Evolutionary conservation across 441 rosid genomes (phyloP).

Genomic region (Adansonia gregorii): DNA sequence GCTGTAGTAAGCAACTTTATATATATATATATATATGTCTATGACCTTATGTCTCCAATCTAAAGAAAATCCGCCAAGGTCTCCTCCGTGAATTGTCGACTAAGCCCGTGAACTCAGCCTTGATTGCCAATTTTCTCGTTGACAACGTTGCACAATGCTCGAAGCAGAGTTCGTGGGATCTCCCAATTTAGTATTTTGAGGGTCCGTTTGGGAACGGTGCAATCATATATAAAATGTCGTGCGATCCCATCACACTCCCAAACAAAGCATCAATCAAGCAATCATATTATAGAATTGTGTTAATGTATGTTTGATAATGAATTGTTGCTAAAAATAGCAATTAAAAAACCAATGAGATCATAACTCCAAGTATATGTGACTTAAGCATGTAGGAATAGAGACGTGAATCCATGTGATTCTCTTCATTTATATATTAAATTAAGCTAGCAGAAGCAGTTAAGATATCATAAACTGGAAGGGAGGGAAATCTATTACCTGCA

Average conservation of each 20-base stretch:
- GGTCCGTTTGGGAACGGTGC: background rate
- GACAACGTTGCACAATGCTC: background rate
- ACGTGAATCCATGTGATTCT: background rate
- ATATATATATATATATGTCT: too few species aligned
- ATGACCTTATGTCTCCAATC: slow-evolving; percentile 23
- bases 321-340: background rate
- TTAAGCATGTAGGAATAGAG: background rate
- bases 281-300: background rate
- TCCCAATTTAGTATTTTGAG: background rate
- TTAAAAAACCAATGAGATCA: background rate
- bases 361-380: too few species aligned
- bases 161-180: slow-evolving; percentile 3
- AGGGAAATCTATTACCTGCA: slow-evolving; percentile 16
- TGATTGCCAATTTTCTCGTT: slow-evolving; percentile 15
- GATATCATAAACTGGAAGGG: background rate
- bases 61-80: slow-evolving; percentile 23
- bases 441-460: background rate
- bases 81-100: slow-evolving; percentile 15
- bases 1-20: background rate
- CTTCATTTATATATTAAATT: background rate
- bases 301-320: background rate
- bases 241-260: too few species aligned
- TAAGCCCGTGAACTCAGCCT: slow-evolving; percentile 25
- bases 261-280: background rate
- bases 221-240: too few species aligned